A percentile compares a stretch with the other conserved stretches of the same genome.
These are phyloP conservation scores for Serendipita indica DNA, from an alignment of 768 basidiomycete species.

Conservation along the genomic window DNA sequence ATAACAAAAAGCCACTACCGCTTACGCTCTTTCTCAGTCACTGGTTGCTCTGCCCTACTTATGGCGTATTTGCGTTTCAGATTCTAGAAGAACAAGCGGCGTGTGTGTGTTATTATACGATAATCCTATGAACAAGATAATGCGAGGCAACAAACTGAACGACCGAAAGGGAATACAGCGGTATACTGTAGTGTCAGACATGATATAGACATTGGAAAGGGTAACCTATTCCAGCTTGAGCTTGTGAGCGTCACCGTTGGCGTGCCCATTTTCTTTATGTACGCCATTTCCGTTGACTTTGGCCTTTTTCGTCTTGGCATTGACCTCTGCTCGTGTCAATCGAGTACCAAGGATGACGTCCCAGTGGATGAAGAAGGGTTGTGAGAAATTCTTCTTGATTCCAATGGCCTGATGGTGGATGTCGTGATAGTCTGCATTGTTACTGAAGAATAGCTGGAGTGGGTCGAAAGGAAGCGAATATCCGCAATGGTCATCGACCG, in stretches of 20 bases:
- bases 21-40: slow-evolving; percentile 34
- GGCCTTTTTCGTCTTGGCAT: slow-evolving; percentile 12
- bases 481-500: slow-evolving; percentile 92
- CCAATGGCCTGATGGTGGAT: slow-evolving; percentile 77
- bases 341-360: slow-evolving; percentile 72
- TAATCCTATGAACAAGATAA: background rate
- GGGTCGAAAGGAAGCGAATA: slow-evolving; percentile 87
- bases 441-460: slow-evolving; percentile 64
- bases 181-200: background rate
- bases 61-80: slow-evolving; percentile 79
- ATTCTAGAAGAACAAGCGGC: background rate
- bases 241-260: background rate
- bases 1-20: background rate
- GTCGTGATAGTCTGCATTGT: slow-evolving; percentile 95
- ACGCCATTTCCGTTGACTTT: slow-evolving; percentile 11
- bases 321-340: slow-evolving; percentile 41
- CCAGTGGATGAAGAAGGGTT: slow-evolving; percentile 96
- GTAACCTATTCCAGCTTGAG: background rate
- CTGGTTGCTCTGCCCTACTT: slow-evolving; percentile 69
- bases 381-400: slow-evolving; percentile 89
- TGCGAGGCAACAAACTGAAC: background rate
- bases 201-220: background rate
- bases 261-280: background rate
- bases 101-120: slow-evolving; percentile 6
- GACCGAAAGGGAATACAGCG: background rate